Base-by-base conservation (phyloP, 106 monocot species). In the Phalaenopsis equestris region DNA sequence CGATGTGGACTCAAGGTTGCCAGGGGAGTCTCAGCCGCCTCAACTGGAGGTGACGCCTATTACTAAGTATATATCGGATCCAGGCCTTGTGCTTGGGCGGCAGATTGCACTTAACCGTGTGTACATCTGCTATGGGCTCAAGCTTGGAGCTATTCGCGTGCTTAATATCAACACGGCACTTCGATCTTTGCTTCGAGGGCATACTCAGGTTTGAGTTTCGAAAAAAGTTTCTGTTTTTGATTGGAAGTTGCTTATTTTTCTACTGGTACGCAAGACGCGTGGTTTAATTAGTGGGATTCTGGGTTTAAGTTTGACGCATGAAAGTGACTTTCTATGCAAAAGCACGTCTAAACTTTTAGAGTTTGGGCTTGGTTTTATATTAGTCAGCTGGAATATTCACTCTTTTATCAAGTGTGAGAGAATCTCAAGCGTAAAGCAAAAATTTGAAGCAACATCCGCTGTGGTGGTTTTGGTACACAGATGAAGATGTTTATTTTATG, bases 21-120 rank as follows among this genome's bases (percentile, higher is more conserved):
- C 87, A 3, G 94, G 90, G 77, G 90, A 91, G 80, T 47, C 79
- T 10, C 83, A 86, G 78, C 90, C 96, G 3, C 94, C 98, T 15
- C 98, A 98, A 86, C 94, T 99, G 8, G 98, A 99, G 83, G 98
- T 99, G 14, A 93, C 94, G 38, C 98, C 98, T 17, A 99, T 99
- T 76, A 99, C 98, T 4, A 99, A 99, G 85, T 99, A 99, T 72
- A 65, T 76, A 5, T 99, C 98, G 1, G 98, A 99, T 81, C 98
- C 98, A 0, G 91, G 94, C 16, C 86, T 99, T 49, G 98, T 99
- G 15, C 76, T 99, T 8, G 98, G 98, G 12, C 88, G 98, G 48
- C 98, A 99, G 91, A 99, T 99, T 81, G 94, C 98, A 0, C 94
- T 99, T n/a, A 99, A 99, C 74, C 82, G 89, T 56, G 87, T 81